Evolutionary conservation across 257 asterid genomes (phyloP).

Genomic region (Ocimum tenuiflorum): DNA sequence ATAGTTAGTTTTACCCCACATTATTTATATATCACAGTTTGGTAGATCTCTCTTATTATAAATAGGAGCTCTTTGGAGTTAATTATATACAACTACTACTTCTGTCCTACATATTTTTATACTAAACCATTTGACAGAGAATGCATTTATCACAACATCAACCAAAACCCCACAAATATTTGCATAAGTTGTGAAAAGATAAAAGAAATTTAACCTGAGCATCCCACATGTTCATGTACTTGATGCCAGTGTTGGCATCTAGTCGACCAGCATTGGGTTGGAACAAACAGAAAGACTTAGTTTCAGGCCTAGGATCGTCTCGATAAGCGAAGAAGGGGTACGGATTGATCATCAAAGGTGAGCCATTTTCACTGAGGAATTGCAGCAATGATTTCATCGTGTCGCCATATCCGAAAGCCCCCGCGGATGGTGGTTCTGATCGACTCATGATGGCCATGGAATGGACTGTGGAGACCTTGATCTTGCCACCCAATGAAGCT

Average conservation of each 20-base stretch:
- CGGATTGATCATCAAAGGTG: constrained; percentile 93
- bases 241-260: constrained; percentile 62
- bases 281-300: constrained; percentile 82
- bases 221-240: constrained; percentile 98
- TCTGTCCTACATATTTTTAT: too few relatives aligned
- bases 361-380: constrained; percentile 51
- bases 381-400: constrained; percentile 56
- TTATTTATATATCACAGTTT: too few relatives aligned
- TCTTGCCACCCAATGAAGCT: constrained; percentile 72
- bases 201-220: constrained; percentile 63
- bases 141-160: neutral
- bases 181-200: too few relatives aligned
- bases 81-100: too few relatives aligned
- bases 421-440: constrained; percentile 87
- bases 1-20: too few relatives aligned
- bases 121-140: too few relatives aligned
- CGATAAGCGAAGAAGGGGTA: constrained; percentile 89
- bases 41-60: too few relatives aligned
- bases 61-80: too few relatives aligned
- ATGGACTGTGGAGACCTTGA: constrained; percentile 88
- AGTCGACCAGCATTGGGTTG: constrained; percentile 84
- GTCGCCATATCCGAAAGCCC: constrained; percentile 48
- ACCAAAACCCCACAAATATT: neutral
- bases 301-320: constrained; percentile 81
- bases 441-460: constrained; percentile 72